A percentile compares a stretch with the other conserved stretches of the same genome.
Conservation (phyloP, 2,329 filamentous ascomycete species). For the Cladosporium oxysporum region DNA sequence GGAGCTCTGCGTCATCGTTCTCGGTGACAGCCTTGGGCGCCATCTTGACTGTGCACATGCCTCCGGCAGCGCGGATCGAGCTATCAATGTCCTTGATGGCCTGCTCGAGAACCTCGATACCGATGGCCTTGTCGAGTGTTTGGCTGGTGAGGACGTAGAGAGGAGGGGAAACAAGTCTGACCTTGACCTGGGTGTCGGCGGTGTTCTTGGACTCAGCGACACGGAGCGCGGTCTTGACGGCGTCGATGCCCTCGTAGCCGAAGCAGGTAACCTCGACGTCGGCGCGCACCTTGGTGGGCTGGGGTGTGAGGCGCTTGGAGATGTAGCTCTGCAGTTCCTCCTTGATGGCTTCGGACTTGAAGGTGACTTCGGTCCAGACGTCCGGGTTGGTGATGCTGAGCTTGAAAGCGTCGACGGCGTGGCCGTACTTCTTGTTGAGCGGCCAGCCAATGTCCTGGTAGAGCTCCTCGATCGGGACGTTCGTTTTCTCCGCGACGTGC, state of each 20-base stretch:
- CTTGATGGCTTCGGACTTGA: conserved; percentile 80
- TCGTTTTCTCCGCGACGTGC: conserved; percentile 96
- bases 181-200: conserved; percentile 90
- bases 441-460: conserved; percentile 97
- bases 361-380: conserved; percentile 90
- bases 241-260: conserved; percentile 97
- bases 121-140: conserved; percentile 86
- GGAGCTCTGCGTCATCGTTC: conserved; percentile 94
- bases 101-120: conserved; percentile 81
- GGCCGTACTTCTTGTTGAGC: conserved; percentile 94
- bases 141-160: conserved; percentile 95
- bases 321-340: conserved; percentile 95
- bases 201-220: conserved; percentile 93
- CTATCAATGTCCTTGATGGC: conserved; percentile 84
- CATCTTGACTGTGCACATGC: conserved; percentile 91
- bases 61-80: conserved; percentile 76
- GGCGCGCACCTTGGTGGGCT: conserved; percentile 98
- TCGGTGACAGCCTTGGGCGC: conserved; percentile 98
- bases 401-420: conserved; percentile 97
- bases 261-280: conserved; percentile 92
- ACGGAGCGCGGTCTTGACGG: conserved; percentile 89
- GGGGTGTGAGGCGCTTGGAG: conserved; percentile 91
- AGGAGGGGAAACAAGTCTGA: conserved; percentile 95
- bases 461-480: conserved; percentile 87
- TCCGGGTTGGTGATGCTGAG: conserved; percentile 97